These are phyloP conservation scores for Buddleja alternifolia DNA, from an alignment of 257 asterid species.

Conservation along the genomic window DNA sequence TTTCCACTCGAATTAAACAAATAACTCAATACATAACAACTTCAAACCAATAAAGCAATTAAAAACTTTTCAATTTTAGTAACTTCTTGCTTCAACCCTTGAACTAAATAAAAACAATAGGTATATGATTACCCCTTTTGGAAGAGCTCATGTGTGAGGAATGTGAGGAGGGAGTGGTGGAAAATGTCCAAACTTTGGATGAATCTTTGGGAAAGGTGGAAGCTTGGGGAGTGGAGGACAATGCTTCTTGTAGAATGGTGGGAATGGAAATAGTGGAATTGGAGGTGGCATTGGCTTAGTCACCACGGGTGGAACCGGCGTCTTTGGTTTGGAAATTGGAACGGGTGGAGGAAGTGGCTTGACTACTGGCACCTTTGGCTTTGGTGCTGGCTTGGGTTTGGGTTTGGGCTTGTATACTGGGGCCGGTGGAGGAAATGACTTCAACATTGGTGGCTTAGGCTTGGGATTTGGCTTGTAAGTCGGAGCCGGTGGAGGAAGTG, in stretches of 20 bases:
- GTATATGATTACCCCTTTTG: neutral
- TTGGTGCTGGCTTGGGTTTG: neutral
- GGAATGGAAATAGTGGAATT: conserved; percentile 39
- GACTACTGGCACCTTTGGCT: conserved; percentile 23
- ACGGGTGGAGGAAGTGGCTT: conserved; percentile 31
- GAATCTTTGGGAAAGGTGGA: conserved; percentile 50
- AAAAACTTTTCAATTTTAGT: neutral
- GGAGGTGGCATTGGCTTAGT: conserved; percentile 52
- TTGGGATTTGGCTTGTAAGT: conserved; percentile 24
- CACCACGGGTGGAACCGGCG: conserved; percentile 26
- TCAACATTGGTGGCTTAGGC: conserved; percentile 4
- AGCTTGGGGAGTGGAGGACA: conserved; percentile 46
- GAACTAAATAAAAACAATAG: neutral
- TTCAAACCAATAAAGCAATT: neutral
- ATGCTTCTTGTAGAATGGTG: conserved; percentile 57
- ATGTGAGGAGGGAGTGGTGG: conserved; percentile 54
- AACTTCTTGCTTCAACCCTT: conserved; percentile 17
- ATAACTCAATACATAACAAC: conserved; percentile 24
- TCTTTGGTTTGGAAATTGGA: conserved; percentile 26
- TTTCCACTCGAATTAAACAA: conserved; percentile 26
- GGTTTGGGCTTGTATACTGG: conserved; percentile 29
- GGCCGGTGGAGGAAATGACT: neutral
- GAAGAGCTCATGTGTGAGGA: conserved; percentile 34
- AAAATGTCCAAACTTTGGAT: conserved; percentile 46
- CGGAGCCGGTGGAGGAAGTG: conserved; percentile 28